Percentiles rank a stretch among this genome's conserved stretches.
These are phyloP conservation scores for Laguncularia racemosa DNA, from an alignment of 345 rosid species.

Conservation along the genomic window DNA sequence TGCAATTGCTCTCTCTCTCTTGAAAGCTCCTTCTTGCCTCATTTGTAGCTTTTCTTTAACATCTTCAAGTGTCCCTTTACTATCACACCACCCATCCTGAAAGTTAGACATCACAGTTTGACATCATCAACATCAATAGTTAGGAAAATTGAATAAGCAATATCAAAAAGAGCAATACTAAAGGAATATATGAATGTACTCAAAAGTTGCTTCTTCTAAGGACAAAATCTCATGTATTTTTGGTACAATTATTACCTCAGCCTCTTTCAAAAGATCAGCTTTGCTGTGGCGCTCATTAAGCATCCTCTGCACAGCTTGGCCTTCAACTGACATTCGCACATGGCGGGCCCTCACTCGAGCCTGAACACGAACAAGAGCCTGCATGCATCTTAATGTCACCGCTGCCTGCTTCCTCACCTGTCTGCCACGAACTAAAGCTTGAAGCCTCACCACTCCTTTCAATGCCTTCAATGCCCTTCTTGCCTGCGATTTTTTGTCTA, in stretches of 20 bases:
- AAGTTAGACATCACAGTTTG: not conserved
- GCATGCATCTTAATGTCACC: conserved; percentile 92
- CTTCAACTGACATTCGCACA: conserved; percentile 78
- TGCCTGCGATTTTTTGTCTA: conserved; percentile 31
- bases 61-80: conserved; percentile 81
- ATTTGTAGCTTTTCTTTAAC: conserved; percentile 62
- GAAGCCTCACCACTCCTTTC: conserved; percentile 90
- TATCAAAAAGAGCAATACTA: too few relatives aligned
- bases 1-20: conserved; percentile 88
- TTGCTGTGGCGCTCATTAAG: conserved; percentile 49
- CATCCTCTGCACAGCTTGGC: conserved; percentile 73
- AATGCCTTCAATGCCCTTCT: conserved; percentile 85
- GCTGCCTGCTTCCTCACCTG: conserved; percentile 98
- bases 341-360: conserved; percentile 93
- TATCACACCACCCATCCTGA: conserved; percentile 95
- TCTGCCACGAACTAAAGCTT: conserved; percentile 87
- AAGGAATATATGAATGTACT: not conserved
- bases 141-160: too few relatives aligned
- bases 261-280: conserved; percentile 62
- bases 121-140: too few relatives aligned
- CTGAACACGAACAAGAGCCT: conserved; percentile 93
- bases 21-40: conserved; percentile 90
- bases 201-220: not conserved
- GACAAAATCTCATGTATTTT: not conserved
- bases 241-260: conserved; percentile 44